phyloP scores from a whole-genome alignment of 2,329 filamentous ascomycete species.

The Pestalotiopsis sp. region DNA sequence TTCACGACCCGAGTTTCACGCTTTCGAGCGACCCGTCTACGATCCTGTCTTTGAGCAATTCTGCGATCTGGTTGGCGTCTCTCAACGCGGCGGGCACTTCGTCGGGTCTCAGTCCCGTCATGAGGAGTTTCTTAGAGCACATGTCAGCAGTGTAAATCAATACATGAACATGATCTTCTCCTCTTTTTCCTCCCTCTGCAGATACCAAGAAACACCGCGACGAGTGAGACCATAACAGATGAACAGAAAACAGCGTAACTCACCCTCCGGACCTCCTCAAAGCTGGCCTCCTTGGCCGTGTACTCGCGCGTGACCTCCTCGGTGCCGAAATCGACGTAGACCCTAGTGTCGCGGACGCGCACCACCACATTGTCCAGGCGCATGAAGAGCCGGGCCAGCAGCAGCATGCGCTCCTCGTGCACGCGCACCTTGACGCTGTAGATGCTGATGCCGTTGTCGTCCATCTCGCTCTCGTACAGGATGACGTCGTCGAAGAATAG shows the following conservation, averaged over 20 bases:
- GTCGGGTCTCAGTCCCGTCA: constrained; percentile 47
- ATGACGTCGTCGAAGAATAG: constrained; percentile 96
- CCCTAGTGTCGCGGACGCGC: constrained; percentile 81
- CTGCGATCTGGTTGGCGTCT: constrained; percentile 67
- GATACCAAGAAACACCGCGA: not conserved
- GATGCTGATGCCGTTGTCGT: constrained; percentile 93
- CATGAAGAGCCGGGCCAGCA: constrained; percentile 89
- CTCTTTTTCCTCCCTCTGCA: not conserved
- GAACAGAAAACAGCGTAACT: constrained; percentile 21
- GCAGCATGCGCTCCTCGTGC: constrained; percentile 83
- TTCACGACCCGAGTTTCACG: constrained; percentile 23
- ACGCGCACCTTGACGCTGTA: constrained; percentile 89
- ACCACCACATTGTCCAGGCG: constrained; percentile 87
- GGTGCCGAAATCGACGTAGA: constrained; percentile 86
- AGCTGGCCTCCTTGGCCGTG: constrained; percentile 80
- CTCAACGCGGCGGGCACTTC: constrained; percentile 69
- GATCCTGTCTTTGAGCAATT: constrained; percentile 53
- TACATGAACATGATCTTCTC: not conserved
- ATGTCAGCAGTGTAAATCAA: constrained; percentile 1
- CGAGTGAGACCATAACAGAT: not conserved
- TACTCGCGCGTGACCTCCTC: constrained; percentile 86
- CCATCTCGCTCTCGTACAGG: constrained; percentile 95
- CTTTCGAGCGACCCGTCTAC: constrained; percentile 60
- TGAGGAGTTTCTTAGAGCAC: constrained; percentile 36
- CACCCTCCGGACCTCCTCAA: constrained; percentile 74